Evolutionary conservation across 2,329 filamentous ascomycete species (phyloP).

Genomic region (Paecilomyces sp.): DNA sequence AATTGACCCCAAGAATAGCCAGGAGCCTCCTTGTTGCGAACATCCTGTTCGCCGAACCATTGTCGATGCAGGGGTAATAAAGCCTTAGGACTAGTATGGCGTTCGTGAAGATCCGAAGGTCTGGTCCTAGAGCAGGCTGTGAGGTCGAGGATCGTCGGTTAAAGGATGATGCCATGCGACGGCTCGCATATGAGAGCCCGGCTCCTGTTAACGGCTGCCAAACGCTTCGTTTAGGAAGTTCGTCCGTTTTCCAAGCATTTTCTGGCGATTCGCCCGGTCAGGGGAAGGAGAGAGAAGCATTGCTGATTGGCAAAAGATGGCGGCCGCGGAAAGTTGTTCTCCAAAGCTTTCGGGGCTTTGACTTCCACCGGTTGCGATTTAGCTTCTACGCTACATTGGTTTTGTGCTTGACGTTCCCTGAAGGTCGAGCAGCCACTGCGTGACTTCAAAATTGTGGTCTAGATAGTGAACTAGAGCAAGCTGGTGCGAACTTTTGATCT

Average conservation of each 20-base stretch:
- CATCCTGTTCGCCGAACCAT: not conserved
- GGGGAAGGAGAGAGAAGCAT: not conserved
- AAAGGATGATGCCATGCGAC: not conserved
- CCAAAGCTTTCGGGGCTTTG: not conserved
- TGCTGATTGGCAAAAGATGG: conserved; percentile 4
- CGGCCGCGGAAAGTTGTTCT: conserved; percentile 10
- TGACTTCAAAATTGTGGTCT: not conserved
- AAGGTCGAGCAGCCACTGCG: not conserved
- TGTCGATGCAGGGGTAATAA: not conserved
- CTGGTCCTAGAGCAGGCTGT: not conserved
- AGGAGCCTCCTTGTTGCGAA: not conserved
- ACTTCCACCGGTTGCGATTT: not conserved
- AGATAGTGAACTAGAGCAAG: no score
- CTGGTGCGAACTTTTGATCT: not conserved
- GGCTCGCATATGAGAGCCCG: not conserved
- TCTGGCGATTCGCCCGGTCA: not conserved
- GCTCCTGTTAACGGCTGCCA: not conserved
- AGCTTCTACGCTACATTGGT: not conserved
- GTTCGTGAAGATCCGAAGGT: not conserved
- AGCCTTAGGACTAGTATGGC: not conserved
- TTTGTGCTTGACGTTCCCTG: not conserved
- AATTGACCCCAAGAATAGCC: not conserved
- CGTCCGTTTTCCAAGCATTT: not conserved
- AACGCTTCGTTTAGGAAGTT: not conserved
- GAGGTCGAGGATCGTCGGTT: not conserved